Base-by-base conservation (phyloP, 1,139 yeast species). In the Magnusiomyces tetraspermus region DNA sequence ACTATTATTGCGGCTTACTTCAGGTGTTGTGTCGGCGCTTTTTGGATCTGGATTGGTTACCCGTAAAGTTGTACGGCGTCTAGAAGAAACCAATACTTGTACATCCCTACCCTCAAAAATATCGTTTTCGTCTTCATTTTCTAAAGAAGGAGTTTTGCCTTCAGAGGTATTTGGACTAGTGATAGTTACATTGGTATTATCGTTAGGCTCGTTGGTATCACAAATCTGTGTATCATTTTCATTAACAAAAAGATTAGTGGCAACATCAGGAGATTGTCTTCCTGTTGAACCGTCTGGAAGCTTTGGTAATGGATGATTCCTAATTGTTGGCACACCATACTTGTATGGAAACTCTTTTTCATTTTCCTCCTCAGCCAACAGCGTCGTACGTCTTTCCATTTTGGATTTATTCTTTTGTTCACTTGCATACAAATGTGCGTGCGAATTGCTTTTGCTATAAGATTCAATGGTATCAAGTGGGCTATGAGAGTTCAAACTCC, bases 41-140 rank as follows among this genome's bases (percentile, higher is more conserved):
- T 50, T 45, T 6, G 63, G 57, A 51, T 68, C 75, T 0, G 94
- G 94, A 60, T 85, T 85, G 49, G 81, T 75, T 40, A 85, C 81
- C 37, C 84, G 70, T 49, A 85, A 69, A 48, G 76, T 76, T 1
- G 85, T 75, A 53, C 87, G 69, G 59, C 90, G 71, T 62, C 80
- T 79, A n/a, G 85, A 79, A 54, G 87, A 79, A 10, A 84, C 90
- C 57, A 85, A 67, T 8, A 85, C 85, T 63, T 84, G 92, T 0
- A 82, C 90, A 57, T 84, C 90, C 58, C 83, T 67, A 42, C 76
- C 72, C 41, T 72, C 72, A 56, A 76, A 76, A 13, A 74, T 62
- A 38, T 71, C 69, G 33, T 71, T 70, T 31, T 66, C 68, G 42
- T 69, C 71, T 17, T 63, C 64, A 28, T 28, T 28, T 11, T 28